These are phyloP conservation scores for Cornus suecica DNA, from an alignment of 148 eudicot species.

Conservation along the genomic window DNA sequence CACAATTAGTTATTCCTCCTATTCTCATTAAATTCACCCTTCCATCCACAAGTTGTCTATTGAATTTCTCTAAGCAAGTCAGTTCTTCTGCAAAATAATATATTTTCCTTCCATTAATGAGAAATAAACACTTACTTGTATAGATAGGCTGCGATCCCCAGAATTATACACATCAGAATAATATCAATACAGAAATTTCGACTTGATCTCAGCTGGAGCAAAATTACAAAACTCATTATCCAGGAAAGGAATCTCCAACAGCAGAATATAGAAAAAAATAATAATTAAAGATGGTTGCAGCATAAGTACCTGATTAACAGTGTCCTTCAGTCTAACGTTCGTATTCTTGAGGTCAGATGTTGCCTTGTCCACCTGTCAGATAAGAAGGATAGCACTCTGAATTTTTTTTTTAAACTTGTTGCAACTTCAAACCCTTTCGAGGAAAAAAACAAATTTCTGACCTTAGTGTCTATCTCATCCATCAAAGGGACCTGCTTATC, in stretches of 20 bases:
- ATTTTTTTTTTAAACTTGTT: background rate
- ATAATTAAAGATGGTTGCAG: background rate
- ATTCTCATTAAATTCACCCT: no score
- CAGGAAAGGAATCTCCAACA: constrained; percentile 1
- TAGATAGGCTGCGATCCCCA: constrained; percentile 92
- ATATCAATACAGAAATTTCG: constrained; percentile 96
- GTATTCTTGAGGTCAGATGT: constrained; percentile 92
- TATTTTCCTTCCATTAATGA: background rate
- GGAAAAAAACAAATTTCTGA: constrained; percentile 24
- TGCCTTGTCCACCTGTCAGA: constrained; percentile 80
- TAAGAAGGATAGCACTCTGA: background rate
- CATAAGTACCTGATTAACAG: constrained; percentile 75
- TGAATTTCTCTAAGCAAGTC: background rate
- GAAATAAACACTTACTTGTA: constrained; percentile 72
- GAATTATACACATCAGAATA: constrained; percentile 79
- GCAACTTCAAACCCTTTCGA: constrained; percentile 1
- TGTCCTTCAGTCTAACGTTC: constrained; percentile 93
- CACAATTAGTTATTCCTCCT: no score
- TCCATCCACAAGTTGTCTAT: background rate
- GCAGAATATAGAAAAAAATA: background rate
- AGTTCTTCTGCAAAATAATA: background rate
- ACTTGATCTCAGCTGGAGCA: constrained; percentile 87
- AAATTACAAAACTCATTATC: background rate
- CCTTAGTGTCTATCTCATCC: constrained; percentile 98
- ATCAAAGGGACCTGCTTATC: constrained; percentile 97